Evolutionary conservation across 75 land plant species (phyloP), one percentile per base, ranked within the genome.

Genomic region (Cupressus sempervirens): DNA sequence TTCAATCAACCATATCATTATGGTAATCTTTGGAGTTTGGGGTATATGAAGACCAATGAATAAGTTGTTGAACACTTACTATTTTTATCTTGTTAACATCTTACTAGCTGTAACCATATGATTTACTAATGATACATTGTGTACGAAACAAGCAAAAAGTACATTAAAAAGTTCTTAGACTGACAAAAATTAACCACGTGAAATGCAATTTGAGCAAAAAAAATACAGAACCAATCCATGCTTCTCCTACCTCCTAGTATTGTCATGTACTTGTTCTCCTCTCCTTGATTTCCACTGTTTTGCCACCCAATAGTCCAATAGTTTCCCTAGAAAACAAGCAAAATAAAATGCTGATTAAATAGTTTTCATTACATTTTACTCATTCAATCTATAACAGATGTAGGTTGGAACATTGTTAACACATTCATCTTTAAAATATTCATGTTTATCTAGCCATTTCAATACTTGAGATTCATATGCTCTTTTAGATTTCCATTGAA

Each of bases 281-380:
- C 86, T 20, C 87, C 75, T 74, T 93, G 92, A 14, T 43, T 14
- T 54, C 91, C 93, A 80, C 92, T 86, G 36, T 88, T 90, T 84
- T 89, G 92, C 88, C 88, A 93, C 58, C 94, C 94, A 83, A 92
- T 82, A 48, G 93, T 91, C 88, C 89, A 93, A 3, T 12, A 72
- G 83, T 84, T 53, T 20, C 85, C 87, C 94, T 91, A 87, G 30
- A 67, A 36, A 73, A 75, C 52, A 82, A 30, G 52, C 9, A 82
- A 82, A 82, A 50, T 1, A 4, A 82, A 3, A n/a, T 40, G 38
- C 20, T 23, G 46, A 76, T 76, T 40, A 76, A 26, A 38, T 2
- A 18, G 26, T 76, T 7, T 76, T 76, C 7, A 32, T 70, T 62
- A 3, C 32, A 30, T 70, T 3, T 30, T 32, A 29, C 12, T 70